Percentiles rank a stretch among this genome's conserved stretches.
phyloP scores from a whole-genome alignment of 805 yeast genomes.

The Yarrowia sp. region DNA sequence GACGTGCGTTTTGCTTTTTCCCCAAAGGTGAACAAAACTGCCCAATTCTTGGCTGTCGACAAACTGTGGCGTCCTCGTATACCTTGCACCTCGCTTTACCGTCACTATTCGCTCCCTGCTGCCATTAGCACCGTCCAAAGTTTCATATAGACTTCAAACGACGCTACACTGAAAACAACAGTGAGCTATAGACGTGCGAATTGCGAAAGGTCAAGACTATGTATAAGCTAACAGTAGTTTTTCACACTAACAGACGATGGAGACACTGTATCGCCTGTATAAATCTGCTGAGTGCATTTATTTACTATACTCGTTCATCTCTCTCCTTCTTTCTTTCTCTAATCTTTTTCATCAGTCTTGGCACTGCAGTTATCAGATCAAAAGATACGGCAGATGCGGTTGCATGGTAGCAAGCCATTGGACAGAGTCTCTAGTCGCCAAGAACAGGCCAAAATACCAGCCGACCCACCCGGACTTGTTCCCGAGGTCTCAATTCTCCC shows the following conservation, averaged over 20 bases:
- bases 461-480: neutral
- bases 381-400: neutral
- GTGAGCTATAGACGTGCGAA: too few relatives aligned
- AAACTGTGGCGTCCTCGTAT: neutral
- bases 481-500: neutral
- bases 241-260: too few relatives aligned
- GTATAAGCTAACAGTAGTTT: too few relatives aligned
- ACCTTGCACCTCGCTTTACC: neutral
- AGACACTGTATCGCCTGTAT: too few relatives aligned
- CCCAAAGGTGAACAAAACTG: neutral
- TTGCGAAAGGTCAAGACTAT: too few relatives aligned
- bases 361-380: constrained; percentile 32
- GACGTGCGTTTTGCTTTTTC: neutral
- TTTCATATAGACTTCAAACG: neutral
- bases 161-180: too few relatives aligned
- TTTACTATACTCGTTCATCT: neutral
- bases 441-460: neutral
- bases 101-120: neutral
- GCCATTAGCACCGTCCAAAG: neutral
- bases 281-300: too few relatives aligned
- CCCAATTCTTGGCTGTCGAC: too few relatives aligned
- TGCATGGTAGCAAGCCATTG: constrained; percentile 3
- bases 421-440: neutral
- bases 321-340: neutral
- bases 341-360: constrained; percentile 38